These are phyloP conservation scores for Chaetomiaceae sp. DNA, from an alignment of 2,329 filamentous ascomycete species.

Conservation along the genomic window DNA sequence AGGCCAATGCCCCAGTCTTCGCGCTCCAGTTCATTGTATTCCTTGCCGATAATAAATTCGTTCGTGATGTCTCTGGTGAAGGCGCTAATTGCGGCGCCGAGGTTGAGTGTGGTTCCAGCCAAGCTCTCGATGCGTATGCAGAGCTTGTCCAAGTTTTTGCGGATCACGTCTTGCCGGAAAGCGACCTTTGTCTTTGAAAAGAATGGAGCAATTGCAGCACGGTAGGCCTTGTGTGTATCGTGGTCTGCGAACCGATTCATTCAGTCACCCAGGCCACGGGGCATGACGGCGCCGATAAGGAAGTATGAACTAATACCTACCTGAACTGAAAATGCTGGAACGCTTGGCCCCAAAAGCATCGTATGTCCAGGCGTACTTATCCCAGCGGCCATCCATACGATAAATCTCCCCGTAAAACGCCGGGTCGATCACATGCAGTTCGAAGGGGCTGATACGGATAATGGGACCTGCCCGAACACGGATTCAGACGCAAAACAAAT, in stretches of 20 bases:
- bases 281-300: too few species aligned
- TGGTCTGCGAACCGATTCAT: not conserved
- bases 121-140: not conserved
- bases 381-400: slow-evolving; percentile 9
- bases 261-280: too few species aligned
- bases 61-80: slow-evolving; percentile 15
- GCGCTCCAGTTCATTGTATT: slow-evolving; percentile 12
- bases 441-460: slow-evolving; percentile 30
- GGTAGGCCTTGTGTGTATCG: slow-evolving; percentile 1
- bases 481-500: not conserved
- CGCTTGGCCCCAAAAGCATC: slow-evolving; percentile 4
- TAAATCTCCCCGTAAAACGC: slow-evolving; percentile 27
- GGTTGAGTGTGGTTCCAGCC: not conserved
- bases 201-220: not conserved
- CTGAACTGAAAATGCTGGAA: not conserved
- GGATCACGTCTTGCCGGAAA: not conserved
- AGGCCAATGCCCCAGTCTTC: slow-evolving; percentile 15
- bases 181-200: slow-evolving; percentile 6
- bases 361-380: slow-evolving; percentile 14
- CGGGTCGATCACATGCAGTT: slow-evolving; percentile 28
- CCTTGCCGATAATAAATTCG: slow-evolving; percentile 15
- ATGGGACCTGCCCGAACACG: slow-evolving; percentile 26
- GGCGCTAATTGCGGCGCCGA: slow-evolving; percentile 16
- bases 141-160: not conserved
- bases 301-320: not conserved